Conservation (phyloP, 495 filamentous ascomycete genomes). For the Elaphomyces granulatus region DNA sequence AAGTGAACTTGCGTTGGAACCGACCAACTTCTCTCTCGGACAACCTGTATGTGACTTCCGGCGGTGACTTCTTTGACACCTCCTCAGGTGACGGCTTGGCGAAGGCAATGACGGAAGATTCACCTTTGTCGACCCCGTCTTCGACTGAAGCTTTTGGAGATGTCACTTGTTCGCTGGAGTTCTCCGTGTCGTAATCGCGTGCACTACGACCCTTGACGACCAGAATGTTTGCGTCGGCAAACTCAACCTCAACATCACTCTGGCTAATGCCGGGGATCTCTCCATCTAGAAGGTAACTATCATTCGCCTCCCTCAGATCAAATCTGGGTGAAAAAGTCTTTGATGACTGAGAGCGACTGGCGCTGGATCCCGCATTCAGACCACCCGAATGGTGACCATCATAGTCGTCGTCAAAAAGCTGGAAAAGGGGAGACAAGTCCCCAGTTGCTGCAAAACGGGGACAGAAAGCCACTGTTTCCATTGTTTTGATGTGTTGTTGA, state of each 20-base stretch:
- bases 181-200: slow-evolving; percentile 34
- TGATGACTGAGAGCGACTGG: slow-evolving; percentile 5
- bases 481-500: no score
- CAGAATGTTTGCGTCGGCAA: slow-evolving; percentile 65
- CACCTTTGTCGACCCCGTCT: slow-evolving; percentile 37
- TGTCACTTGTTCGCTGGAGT: slow-evolving; percentile 7
- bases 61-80: slow-evolving; percentile 17
- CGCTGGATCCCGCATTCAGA: no score
- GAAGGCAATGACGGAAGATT: slow-evolving; percentile 1
- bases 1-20: slow-evolving; percentile 67
- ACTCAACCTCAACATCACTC: slow-evolving; percentile 67
- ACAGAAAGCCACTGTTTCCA: slow-evolving; percentile 53
- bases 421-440: slow-evolving; percentile 55
- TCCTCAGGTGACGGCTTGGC: slow-evolving; percentile 5
- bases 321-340: slow-evolving; percentile 55
- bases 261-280: slow-evolving; percentile 77
- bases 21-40: slow-evolving; percentile 66
- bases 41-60: slow-evolving; percentile 55
- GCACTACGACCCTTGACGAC: slow-evolving; percentile 56
- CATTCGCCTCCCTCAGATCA: slow-evolving; percentile 57
- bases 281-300: slow-evolving; percentile 67
- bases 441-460: slow-evolving; percentile 32
- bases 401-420: slow-evolving; percentile 63
- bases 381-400: slow-evolving; percentile 6
- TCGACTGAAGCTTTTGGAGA: slow-evolving; percentile 43